phyloP scores from a whole-genome alignment of 352 stramenopile genomes.

The Peronospora farinosa region DNA sequence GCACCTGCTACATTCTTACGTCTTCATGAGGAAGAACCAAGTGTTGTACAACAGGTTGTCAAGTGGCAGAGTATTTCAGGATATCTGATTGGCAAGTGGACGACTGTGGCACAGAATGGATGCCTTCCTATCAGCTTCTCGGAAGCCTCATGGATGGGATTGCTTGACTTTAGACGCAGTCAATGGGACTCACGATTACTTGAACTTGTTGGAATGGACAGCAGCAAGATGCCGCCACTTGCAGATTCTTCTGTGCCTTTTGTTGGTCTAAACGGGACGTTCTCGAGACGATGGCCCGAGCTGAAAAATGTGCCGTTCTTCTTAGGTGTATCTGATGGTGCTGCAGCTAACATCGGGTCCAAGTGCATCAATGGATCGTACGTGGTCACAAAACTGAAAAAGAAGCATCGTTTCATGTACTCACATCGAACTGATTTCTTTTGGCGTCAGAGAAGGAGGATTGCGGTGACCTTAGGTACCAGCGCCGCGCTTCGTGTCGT shows the following conservation, averaged over 20 bases:
- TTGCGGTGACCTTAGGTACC: slow-evolving; percentile 92
- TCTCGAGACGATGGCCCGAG: slow-evolving; percentile 73
- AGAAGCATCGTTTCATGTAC: not conserved
- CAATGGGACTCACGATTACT: slow-evolving; percentile 83
- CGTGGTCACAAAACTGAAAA: slow-evolving; percentile 6
- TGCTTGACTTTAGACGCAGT: slow-evolving; percentile 86
- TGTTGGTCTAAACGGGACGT: slow-evolving; percentile 40
- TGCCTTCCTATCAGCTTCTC: slow-evolving; percentile 87
- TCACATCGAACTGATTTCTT: slow-evolving; percentile 3
- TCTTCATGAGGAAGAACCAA: slow-evolving; percentile 59
- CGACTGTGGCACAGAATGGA: slow-evolving; percentile 21
- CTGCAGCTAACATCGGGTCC: slow-evolving; percentile 91
- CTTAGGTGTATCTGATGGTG: slow-evolving; percentile 89
- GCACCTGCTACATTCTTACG: slow-evolving; percentile 83
- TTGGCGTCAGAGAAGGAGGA: slow-evolving; percentile 38
- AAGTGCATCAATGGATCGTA: slow-evolving; percentile 84
- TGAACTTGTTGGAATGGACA: slow-evolving; percentile 64
- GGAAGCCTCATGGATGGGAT: slow-evolving; percentile 92
- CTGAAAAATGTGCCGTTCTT: slow-evolving; percentile 68
- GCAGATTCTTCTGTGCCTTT: slow-evolving; percentile 66
- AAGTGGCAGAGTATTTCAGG: slow-evolving; percentile 89
- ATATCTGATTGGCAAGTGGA: slow-evolving; percentile 87
- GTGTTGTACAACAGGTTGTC: slow-evolving; percentile 39
- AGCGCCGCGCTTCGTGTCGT: slow-evolving; percentile 90
- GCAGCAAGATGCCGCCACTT: slow-evolving; percentile 59